Conservation (phyloP, 495 filamentous ascomycete species). For the Xylaria bambusicola region DNA sequence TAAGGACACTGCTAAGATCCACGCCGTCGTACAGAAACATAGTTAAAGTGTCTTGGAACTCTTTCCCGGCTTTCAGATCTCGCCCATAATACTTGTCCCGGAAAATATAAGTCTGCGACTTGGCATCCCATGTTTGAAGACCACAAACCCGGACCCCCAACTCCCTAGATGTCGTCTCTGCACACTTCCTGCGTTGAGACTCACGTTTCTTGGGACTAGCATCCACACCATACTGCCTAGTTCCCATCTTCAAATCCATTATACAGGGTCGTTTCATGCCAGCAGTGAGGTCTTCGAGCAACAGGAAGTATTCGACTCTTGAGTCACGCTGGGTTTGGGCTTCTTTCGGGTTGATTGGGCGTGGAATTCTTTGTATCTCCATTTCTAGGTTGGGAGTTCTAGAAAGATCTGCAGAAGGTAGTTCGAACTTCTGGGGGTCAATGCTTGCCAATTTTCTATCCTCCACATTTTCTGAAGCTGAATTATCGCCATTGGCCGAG, state of each 20-base stretch:
- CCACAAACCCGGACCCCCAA: conserved; percentile 93
- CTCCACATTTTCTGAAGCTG: neutral
- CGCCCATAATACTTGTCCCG: conserved; percentile 98
- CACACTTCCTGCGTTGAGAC: conserved; percentile 90
- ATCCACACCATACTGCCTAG: conserved; percentile 96
- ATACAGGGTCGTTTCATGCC: conserved; percentile 97
- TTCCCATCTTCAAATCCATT: conserved; percentile 98
- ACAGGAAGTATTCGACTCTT: conserved; percentile 86
- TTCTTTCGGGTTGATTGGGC: conserved; percentile 72
- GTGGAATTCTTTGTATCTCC: conserved; percentile 43
- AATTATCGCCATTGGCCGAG: conserved; percentile 7
- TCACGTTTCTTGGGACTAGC: conserved; percentile 88
- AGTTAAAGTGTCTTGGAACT: conserved; percentile 87
- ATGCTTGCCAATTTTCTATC: neutral
- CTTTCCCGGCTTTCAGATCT: conserved; percentile 79
- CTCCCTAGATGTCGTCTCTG: conserved; percentile 85
- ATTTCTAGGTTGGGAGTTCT: conserved; percentile 30
- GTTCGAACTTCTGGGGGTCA: conserved; percentile 11
- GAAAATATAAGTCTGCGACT: conserved; percentile 79
- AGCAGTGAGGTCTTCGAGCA: conserved; percentile 95
- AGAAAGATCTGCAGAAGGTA: conserved; percentile 29
- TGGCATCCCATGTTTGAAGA: conserved; percentile 92
- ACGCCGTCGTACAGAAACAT: conserved; percentile 92
- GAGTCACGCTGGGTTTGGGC: conserved; percentile 64
- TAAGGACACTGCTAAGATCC: conserved; percentile 70